These are phyloP conservation scores for Phylloporus sp. DNA, from an alignment of 768 basidiomycete species.

Conservation along the genomic window DNA sequence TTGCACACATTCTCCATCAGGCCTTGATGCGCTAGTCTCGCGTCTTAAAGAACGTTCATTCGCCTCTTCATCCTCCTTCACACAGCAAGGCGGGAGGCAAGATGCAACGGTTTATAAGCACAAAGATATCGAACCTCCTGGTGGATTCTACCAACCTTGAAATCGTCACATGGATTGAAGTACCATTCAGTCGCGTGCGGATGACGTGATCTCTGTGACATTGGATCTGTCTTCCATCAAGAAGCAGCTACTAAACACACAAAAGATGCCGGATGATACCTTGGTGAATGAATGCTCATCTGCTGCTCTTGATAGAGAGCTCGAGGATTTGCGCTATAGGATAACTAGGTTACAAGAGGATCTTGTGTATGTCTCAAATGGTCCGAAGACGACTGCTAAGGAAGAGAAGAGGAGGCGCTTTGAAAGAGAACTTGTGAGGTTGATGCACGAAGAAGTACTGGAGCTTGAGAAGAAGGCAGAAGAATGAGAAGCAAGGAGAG, in stretches of 20 bases:
- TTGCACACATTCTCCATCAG: constrained; percentile 62
- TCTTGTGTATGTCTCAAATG: constrained; percentile 78
- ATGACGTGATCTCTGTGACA: constrained; percentile 53
- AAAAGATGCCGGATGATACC: constrained; percentile 72
- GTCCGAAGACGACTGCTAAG: constrained; percentile 64
- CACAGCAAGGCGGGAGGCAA: constrained; percentile 50
- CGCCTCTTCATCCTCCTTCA: constrained; percentile 48
- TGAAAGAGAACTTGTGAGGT: constrained; percentile 78
- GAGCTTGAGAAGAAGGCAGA: constrained; percentile 84
- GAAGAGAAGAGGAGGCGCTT: constrained; percentile 84
- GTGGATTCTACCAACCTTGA: constrained; percentile 73
- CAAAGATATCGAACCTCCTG: constrained; percentile 53
- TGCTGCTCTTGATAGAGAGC: constrained; percentile 85
- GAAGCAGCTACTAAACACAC: constrained; percentile 73
- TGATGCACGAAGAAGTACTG: constrained; percentile 89
- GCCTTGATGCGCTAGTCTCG: constrained; percentile 50
- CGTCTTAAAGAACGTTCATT: too few relatives aligned
- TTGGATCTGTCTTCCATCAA: constrained; percentile 83
- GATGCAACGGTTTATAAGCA: constrained; percentile 95
- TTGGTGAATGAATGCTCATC: constrained; percentile 76
- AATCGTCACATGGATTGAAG: too few relatives aligned
- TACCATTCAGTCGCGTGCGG: constrained; percentile 71
- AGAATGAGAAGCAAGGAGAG: constrained; percentile 69
- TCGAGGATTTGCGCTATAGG: constrained; percentile 79
- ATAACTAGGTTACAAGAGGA: constrained; percentile 89